Evolutionary conservation across 2,329 filamentous ascomycete species (phyloP).

Genomic region (Aspergillus ruber): DNA sequence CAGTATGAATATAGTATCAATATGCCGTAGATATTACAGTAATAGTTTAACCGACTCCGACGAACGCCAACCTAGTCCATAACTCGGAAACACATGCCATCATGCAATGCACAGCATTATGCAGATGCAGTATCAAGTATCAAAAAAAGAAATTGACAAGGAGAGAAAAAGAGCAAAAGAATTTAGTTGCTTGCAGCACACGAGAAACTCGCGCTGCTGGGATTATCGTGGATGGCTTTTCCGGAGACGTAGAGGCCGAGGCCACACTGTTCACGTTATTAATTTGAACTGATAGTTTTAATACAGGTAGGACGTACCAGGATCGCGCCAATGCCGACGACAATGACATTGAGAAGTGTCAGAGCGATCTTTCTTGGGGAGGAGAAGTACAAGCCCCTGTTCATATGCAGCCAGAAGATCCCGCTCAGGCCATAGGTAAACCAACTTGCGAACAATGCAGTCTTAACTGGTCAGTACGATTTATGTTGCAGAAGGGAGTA

Average conservation of each 20-base stretch:
- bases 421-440: slow-evolving; percentile 49
- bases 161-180: not conserved
- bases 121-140: too few relatives aligned
- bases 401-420: slow-evolving; percentile 34
- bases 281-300: not conserved
- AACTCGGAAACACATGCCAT: too few relatives aligned
- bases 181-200: slow-evolving; percentile 22
- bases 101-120: too few relatives aligned
- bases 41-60: too few relatives aligned
- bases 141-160: not conserved
- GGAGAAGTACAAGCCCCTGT: slow-evolving; percentile 25
- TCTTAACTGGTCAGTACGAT: slow-evolving; percentile 15
- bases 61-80: too few relatives aligned
- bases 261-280: slow-evolving; percentile 15
- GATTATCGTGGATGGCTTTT: slow-evolving; percentile 28
- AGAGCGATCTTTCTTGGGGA: slow-evolving; percentile 25
- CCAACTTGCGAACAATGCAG: slow-evolving; percentile 60
- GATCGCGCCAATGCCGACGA: slow-evolving; percentile 15
- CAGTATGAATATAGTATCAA: too few relatives aligned
- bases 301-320: slow-evolving; percentile 12
- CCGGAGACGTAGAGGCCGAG: slow-evolving; percentile 31
- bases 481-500: not conserved
- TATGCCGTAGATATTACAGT: too few relatives aligned
- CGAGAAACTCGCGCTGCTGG: slow-evolving; percentile 25
- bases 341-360: slow-evolving; percentile 19